Percentiles rank a stretch among this genome's conserved stretches.
Evolutionary conservation across 2,329 filamentous ascomycete species (phyloP).

Genomic region (Huntiella decipiens): DNA sequence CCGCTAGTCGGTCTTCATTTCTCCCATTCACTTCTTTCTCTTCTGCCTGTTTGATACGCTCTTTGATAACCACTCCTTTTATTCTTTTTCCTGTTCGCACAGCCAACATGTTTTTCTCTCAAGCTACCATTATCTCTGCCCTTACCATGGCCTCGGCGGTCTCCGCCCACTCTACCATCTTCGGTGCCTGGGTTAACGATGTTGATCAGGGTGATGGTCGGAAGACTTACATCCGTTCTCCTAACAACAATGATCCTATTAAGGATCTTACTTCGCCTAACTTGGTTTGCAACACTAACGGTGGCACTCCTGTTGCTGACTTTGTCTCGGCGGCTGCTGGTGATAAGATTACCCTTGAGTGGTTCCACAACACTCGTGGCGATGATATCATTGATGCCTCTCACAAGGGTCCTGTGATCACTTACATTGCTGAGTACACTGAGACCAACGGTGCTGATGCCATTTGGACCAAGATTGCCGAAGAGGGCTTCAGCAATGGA

Average conservation of each 20-base stretch:
- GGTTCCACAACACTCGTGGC: slow-evolving; percentile 29
- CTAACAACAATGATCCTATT: slow-evolving; percentile 24
- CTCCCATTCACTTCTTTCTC: slow-evolving; percentile 1
- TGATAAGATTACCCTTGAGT: slow-evolving; percentile 28
- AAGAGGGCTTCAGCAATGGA: slow-evolving; percentile 16
- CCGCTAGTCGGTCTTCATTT: background rate
- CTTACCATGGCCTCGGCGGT: slow-evolving; percentile 22
- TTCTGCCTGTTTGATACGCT: background rate
- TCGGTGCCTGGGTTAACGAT: slow-evolving; percentile 28
- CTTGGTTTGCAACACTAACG: slow-evolving; percentile 27
- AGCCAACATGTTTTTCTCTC: slow-evolving; percentile 9
- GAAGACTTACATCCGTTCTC: slow-evolving; percentile 25
- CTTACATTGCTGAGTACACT: slow-evolving; percentile 29
- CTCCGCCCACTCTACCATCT: slow-evolving; percentile 28
- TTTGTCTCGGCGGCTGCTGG: slow-evolving; percentile 28
- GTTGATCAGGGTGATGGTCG: slow-evolving; percentile 24
- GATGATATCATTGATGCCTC: slow-evolving; percentile 35
- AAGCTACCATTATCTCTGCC: slow-evolving; percentile 15
- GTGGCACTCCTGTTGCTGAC: slow-evolving; percentile 18
- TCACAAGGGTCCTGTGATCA: slow-evolving; percentile 33
- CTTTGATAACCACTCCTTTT: slow-evolving; percentile 1
- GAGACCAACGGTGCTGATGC: slow-evolving; percentile 25
- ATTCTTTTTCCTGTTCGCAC: background rate
- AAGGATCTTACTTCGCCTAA: slow-evolving; percentile 25
- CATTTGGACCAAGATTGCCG: slow-evolving; percentile 30